Percentiles rank a stretch among this genome's conserved stretches.
These are phyloP conservation scores for Suillus variegatus DNA, from an alignment of 768 basidiomycete species.

Conservation along the genomic window DNA sequence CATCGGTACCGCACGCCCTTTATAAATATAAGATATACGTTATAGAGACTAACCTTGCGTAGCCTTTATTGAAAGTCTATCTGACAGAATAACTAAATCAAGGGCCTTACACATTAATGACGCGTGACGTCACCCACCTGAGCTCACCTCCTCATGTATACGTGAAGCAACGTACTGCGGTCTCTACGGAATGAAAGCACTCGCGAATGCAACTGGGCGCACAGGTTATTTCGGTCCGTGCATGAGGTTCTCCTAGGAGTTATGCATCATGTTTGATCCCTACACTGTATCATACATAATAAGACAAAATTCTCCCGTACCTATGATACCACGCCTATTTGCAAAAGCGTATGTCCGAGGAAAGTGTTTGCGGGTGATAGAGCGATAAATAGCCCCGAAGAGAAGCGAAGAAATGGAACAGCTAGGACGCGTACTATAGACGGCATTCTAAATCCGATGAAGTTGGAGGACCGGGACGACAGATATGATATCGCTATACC, in stretches of 20 bases:
- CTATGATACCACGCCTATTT: not conserved
- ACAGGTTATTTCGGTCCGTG: not conserved
- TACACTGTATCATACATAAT: not conserved
- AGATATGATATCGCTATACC: not conserved
- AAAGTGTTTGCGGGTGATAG: not conserved
- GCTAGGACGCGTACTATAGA: not conserved
- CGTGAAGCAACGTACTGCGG: no score
- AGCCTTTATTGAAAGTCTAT: not conserved
- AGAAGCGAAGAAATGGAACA: not conserved
- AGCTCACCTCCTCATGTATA: not conserved
- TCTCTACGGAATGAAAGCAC: not conserved
- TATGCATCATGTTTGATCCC: not conserved
- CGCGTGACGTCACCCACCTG: not conserved
- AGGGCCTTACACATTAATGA: not conserved
- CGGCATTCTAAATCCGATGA: not conserved
- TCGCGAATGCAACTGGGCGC: no score
- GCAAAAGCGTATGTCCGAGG: not conserved
- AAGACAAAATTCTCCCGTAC: not conserved
- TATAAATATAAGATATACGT: not conserved
- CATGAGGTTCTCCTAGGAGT: not conserved
- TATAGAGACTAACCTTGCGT: not conserved
- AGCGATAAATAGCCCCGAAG: not conserved
- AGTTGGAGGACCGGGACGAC: not conserved
- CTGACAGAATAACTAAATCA: not conserved
- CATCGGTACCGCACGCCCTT: not conserved